Base-by-base conservation (phyloP, 2,329 filamentous ascomycete genomes). In the Amesomyces nigricolor region DNA sequence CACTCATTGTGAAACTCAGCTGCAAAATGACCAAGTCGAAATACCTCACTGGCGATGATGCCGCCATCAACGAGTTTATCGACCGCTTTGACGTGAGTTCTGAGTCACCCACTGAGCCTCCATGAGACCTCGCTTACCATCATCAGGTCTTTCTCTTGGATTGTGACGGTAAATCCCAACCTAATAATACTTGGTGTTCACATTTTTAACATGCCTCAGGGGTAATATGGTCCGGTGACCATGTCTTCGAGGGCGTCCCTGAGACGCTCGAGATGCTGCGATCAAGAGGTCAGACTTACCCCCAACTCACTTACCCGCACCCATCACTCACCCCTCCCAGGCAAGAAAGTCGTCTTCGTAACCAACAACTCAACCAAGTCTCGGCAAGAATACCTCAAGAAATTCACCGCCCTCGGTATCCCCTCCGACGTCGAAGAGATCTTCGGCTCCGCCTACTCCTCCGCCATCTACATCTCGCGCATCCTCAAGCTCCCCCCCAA, bases 341-440 rank as follows among this genome's bases (percentile, higher is more conserved):
- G 89, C 68, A 99, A 99, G 73, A 87, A 87, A 69, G 81, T 94
- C 35, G 85, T 99, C 53, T 99, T 99, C 68, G 94, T 99, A 51
- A 99, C 94, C 40, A 99, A 99, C 76, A 99, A 99, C 76, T 96
- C 91, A 67, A 97, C 94, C 55, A 99, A 99, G 71, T 96, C 92
- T 10, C 87, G 94, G 54, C 77, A 81, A 48, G 91, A 96, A 70
- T 99, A 99, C 73, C 86, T 88, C 70, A 90, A 92, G 76, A 99
- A 97, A 69, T 86, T 99, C 58, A 83, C 87, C 46, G 75, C 75
- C 52, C 80, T 96, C 69, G 88, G 87, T 46, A 96, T 99, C 65
- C 86, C 87, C 1, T 85, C 83, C 64, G 78, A 82, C 56, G 82
- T 87, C 43, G 90, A 97, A 68, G 94, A 99, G 75, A 88, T 99